Evolutionary conservation across 73 alveolate genomes (phyloP), one percentile per base, ranked within the genome.

Genomic region (Paramecium biaurelia): DNA sequence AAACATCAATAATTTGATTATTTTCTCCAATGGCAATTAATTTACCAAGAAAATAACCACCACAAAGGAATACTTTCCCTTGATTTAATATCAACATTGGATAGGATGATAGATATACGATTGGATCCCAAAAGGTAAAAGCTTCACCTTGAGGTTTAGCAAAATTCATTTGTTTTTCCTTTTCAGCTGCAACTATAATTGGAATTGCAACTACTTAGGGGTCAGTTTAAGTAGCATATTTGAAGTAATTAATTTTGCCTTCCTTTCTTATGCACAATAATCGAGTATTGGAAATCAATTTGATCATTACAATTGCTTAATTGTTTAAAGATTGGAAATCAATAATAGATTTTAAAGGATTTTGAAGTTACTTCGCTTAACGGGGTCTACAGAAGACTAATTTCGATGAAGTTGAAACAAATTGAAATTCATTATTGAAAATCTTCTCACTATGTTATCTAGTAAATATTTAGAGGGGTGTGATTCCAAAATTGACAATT

Each of bases 241-340:
- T 93, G 85, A 89, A 96, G 95, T 72, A 37, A 38, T 72, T 34
- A 15, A 63, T 23, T 21, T 67, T 23, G 1, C 93, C 93, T 7
- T 86, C 85, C 14, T 57, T 86, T 21, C 87, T 86, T 26, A 86
- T 34, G 12, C 93, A 86, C 21, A 86, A 23, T 28, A 86, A 86
- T 67, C 93, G 37, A 3, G 35, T 24, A 34, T 86, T 85, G 6
- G 63, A 53, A 3, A 86, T 41, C 67, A 85, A 86, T 92, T 92
- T 87, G 89, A 94, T 20, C 98, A 98, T 92, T 96, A 98, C 58
- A 95, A 93, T 92, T 95, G 95, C 89, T 98, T 99, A n/a, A 97
- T 92, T 99, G 98, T 72, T 93, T 97, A 95, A 53, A 96, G 92
- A 82, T 92, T 92, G 30, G 93, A 85, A 58, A 94, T 92, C 11